phyloP scores from a whole-genome alignment of 768 basidiomycete species.

The Omphalotus guepiniiformis region DNA sequence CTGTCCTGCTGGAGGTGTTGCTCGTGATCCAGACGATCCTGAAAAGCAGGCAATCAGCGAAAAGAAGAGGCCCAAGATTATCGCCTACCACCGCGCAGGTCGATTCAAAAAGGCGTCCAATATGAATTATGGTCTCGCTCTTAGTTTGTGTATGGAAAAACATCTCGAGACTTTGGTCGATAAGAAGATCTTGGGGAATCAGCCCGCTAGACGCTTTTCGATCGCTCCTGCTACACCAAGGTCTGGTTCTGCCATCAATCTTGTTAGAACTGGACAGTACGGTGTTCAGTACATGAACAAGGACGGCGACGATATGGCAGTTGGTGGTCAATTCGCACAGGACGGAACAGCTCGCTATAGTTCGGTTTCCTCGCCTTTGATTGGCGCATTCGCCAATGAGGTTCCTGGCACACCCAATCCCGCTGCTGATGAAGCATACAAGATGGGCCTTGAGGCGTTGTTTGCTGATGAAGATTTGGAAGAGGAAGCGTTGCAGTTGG shows the following conservation, averaged over 20 bases:
- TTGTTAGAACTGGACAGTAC: constrained; percentile 34
- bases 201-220: constrained; percentile 1
- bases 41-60: too few relatives aligned
- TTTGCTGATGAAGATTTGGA: constrained; percentile 60
- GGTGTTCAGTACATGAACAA: constrained; percentile 66
- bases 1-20: constrained; percentile 41
- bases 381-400: constrained; percentile 11
- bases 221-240: constrained; percentile 10
- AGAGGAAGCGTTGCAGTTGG: constrained; percentile 66
- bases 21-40: too few relatives aligned
- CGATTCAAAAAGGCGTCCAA: constrained; percentile 94
- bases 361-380: too few relatives aligned
- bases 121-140: constrained; percentile 71
- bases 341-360: too few relatives aligned
- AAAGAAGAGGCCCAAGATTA: background rate
- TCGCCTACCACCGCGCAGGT: constrained; percentile 58
- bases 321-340: constrained; percentile 10
- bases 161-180: constrained; percentile 43
- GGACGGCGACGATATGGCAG: constrained; percentile 53
- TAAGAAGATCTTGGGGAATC: constrained; percentile 3
- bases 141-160: constrained; percentile 44
- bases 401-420: constrained; percentile 18
- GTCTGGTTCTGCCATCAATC: constrained; percentile 21
- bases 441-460: constrained; percentile 12
- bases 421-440: constrained; percentile 11